A percentile compares a stretch with the other conserved stretches of the same genome.
These are phyloP conservation scores for Fusarium sacchari DNA, from an alignment of 2,329 filamentous ascomycete species.

Conservation along the genomic window DNA sequence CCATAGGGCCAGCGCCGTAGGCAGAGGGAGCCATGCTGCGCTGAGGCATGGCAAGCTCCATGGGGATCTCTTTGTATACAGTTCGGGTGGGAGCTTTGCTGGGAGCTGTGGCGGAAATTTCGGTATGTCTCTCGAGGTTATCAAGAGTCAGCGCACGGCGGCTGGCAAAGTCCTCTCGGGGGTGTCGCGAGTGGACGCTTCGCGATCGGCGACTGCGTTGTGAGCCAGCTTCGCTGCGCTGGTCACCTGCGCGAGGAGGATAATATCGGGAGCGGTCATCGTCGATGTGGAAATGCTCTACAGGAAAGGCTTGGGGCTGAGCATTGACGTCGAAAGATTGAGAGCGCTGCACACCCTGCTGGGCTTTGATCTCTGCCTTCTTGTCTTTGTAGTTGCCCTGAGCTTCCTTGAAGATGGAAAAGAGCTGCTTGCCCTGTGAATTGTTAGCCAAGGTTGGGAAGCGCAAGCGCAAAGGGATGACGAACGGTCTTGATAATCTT, in stretches of 20 bases:
- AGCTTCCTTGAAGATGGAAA: slow-evolving; percentile 92
- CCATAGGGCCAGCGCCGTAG: slow-evolving; percentile 42
- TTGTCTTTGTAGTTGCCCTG: slow-evolving; percentile 88
- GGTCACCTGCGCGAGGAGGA: slow-evolving; percentile 49
- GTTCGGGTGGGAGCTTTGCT: slow-evolving; percentile 55
- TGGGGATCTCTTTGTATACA: slow-evolving; percentile 53
- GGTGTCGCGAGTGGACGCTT: slow-evolving; percentile 46
- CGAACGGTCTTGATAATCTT: slow-evolving; percentile 90
- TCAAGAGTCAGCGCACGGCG: slow-evolving; percentile 59
- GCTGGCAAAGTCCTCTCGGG: slow-evolving; percentile 46
- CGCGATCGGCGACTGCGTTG: slow-evolving; percentile 54
- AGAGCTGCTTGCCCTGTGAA: slow-evolving; percentile 83
- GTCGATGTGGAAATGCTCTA: slow-evolving; percentile 32
- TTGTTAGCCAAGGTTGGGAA: slow-evolving; percentile 21
- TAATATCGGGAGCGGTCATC: slow-evolving; percentile 49
- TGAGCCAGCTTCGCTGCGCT: slow-evolving; percentile 54
- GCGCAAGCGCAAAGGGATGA: slow-evolving; percentile 28
- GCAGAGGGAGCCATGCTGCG: slow-evolving; percentile 41
- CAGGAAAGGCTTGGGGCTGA: slow-evolving; percentile 25
- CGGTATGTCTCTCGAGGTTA: slow-evolving; percentile 64
- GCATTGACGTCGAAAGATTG: slow-evolving; percentile 64
- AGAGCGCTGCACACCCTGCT: slow-evolving; percentile 68
- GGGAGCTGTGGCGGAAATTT: slow-evolving; percentile 61
- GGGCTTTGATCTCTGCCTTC: slow-evolving; percentile 81
- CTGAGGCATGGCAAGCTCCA: slow-evolving; percentile 51